Conservation (phyloP, 306 rosid genomes). For the Lotus japonicus region DNA sequence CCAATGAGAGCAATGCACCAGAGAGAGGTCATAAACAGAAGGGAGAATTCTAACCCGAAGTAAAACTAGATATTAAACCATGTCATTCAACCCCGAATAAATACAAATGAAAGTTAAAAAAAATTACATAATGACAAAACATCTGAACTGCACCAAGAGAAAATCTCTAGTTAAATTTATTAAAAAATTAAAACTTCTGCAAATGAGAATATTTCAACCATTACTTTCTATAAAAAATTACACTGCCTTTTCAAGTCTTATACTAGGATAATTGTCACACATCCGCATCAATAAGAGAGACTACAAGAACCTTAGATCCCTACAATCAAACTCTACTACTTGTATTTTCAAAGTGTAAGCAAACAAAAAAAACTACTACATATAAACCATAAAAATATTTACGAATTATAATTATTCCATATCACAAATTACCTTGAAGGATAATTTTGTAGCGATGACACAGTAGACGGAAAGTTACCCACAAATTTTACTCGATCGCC, state of each 20-base stretch:
- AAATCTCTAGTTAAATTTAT: not conserved
- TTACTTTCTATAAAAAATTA: not conserved
- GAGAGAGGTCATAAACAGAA: not conserved
- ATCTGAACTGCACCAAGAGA: not conserved
- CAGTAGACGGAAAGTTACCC: conserved; percentile 43
- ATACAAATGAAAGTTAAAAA: not conserved
- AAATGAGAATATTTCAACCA: not conserved
- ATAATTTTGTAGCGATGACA: conserved; percentile 39
- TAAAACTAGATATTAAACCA: not conserved
- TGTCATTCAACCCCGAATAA: not conserved
- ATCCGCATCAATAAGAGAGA: not conserved
- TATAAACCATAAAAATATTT: not conserved
- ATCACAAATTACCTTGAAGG: conserved; percentile 47
- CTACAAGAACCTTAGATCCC: not conserved
- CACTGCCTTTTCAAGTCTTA: not conserved
- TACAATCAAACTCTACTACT: not conserved
- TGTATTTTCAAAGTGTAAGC: no score
- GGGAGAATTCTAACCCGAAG: not conserved
- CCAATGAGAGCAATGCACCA: not conserved
- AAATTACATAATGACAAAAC: not conserved
- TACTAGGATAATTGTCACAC: not conserved
- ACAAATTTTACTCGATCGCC: conserved; percentile 89
- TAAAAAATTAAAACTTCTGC: not conserved
- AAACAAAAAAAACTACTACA: no score
- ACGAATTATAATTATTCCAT: not conserved